These are phyloP conservation scores for Claviceps monticola DNA, from an alignment of 2,329 filamentous ascomycete species.

Conservation along the genomic window DNA sequence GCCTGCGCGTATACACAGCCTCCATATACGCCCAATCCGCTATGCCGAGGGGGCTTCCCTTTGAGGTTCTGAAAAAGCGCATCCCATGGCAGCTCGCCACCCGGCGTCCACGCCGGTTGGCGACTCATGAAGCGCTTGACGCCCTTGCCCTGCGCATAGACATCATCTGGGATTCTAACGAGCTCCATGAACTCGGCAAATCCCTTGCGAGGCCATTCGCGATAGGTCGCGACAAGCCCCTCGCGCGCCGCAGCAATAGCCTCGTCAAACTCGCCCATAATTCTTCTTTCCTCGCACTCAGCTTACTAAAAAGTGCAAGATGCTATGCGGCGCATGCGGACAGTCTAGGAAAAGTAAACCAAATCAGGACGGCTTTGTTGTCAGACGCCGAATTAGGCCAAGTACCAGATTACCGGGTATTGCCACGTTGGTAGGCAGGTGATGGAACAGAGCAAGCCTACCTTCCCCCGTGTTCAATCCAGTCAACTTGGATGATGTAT, in stretches of 20 bases:
- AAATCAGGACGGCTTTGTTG: neutral
- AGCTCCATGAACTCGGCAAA: slow-evolving; percentile 19
- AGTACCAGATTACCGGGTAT: neutral
- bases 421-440: neutral
- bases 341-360: neutral
- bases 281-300: neutral
- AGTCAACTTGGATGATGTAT: neutral
- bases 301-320: neutral
- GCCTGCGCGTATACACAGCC: slow-evolving; percentile 25
- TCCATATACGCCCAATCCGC: slow-evolving; percentile 17
- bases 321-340: neutral
- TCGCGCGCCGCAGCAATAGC: neutral
- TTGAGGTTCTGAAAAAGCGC: slow-evolving; percentile 6
- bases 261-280: slow-evolving; percentile 4
- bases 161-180: slow-evolving; percentile 10
- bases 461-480: neutral
- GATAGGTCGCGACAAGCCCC: neutral
- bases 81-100: slow-evolving; percentile 18
- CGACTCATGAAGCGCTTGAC: slow-evolving; percentile 17
- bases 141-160: neutral
- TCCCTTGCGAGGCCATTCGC: slow-evolving; percentile 11
- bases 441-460: neutral
- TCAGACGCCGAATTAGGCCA: neutral
- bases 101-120: slow-evolving; percentile 20
- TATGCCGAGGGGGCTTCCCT: slow-evolving; percentile 8